phyloP scores from a whole-genome alignment of 495 filamentous ascomycete genomes.

The Penicillium antarcticum region DNA sequence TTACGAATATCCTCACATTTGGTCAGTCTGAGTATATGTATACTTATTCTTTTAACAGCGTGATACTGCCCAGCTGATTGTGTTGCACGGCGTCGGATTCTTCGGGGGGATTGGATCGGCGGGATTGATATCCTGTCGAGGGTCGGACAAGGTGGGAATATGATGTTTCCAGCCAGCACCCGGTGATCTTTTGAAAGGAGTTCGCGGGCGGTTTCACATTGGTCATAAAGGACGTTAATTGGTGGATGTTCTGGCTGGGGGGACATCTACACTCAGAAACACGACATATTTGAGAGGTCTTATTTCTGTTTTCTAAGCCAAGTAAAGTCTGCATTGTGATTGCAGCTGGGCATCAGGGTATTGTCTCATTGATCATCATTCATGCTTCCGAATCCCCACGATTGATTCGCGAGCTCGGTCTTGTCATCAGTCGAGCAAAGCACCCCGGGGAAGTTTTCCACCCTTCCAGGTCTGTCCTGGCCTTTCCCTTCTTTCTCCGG shows the following conservation, averaged over 20 bases:
- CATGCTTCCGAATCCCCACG: slow-evolving; percentile 1
- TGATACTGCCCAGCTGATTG: not conserved
- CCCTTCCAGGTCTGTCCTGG: not conserved
- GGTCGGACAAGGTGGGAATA: slow-evolving; percentile 4
- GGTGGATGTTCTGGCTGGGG: not conserved
- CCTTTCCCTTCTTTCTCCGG: slow-evolving; percentile 8
- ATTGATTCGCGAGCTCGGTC: not conserved
- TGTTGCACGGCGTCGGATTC: not conserved
- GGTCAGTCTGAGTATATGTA: not conserved
- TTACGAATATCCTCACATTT: too few species aligned
- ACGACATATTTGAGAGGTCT: not conserved
- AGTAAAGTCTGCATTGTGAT: not conserved
- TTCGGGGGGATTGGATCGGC: not conserved
- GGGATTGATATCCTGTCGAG: slow-evolving; percentile 2
- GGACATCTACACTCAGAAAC: not conserved
- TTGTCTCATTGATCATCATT: slow-evolving; percentile 22
- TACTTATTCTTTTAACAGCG: not conserved
- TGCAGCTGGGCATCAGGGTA: slow-evolving; percentile 10
- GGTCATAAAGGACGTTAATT: not conserved
- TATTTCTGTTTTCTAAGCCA: not conserved
- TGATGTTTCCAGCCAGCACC: not conserved
- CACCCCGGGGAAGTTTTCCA: not conserved
- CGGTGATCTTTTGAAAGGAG: not conserved
- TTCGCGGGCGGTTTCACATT: not conserved
- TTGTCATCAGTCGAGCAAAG: not conserved